Evolutionary conservation across 306 rosid genomes (phyloP).

Genomic region (Prunus campanulata): DNA sequence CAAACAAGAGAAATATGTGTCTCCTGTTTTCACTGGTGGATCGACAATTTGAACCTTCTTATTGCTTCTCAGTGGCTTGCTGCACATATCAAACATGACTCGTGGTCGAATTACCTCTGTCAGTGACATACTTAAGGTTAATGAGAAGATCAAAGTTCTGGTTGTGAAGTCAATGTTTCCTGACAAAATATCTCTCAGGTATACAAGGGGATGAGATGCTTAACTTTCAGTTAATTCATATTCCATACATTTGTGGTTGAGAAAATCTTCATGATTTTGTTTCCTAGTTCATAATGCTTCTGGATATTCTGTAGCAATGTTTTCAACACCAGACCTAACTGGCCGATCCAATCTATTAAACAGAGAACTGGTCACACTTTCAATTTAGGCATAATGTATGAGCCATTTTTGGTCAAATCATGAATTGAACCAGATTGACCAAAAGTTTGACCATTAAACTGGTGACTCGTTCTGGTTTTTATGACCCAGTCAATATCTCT

Average conservation of each 20-base stretch:
- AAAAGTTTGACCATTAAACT: not conserved
- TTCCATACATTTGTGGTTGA: not conserved
- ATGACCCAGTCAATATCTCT: not conserved
- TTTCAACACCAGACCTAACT: not conserved
- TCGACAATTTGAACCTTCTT: constrained; percentile 11
- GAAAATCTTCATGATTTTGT: not conserved
- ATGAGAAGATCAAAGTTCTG: constrained; percentile 77
- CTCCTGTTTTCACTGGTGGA: not conserved
- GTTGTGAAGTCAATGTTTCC: constrained; percentile 86
- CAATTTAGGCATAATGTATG: not conserved
- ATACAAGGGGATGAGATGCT: constrained; percentile 1
- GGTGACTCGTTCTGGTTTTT: not conserved
- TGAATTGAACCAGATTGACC: not conserved
- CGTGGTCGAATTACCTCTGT: constrained; percentile 63
- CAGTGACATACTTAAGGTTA: constrained; percentile 65
- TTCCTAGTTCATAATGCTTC: not conserved
- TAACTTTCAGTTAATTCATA: not conserved
- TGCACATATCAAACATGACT: constrained; percentile 85
- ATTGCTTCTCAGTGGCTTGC: constrained; percentile 72
- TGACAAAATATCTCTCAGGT: constrained; percentile 87
- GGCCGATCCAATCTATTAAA: not conserved
- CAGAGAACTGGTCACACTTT: not conserved
- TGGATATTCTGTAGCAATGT: not conserved
- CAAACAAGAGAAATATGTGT: constrained; percentile 8
- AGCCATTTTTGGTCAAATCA: not conserved